Conservation (phyloP, 2,329 filamentous ascomycete species). For the Fusarium sp. region DNA sequence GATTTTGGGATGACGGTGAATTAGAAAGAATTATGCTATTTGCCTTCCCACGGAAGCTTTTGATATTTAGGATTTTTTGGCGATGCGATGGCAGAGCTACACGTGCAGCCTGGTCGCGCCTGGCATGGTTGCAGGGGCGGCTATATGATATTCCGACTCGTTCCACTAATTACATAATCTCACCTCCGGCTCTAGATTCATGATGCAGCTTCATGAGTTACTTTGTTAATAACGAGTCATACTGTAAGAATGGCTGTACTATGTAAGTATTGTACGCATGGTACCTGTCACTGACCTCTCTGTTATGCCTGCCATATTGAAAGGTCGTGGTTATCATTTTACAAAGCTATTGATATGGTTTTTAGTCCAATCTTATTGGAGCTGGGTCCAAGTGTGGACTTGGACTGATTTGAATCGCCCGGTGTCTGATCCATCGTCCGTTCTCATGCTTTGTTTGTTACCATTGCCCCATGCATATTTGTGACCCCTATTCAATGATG, state of each 20-base stretch:
- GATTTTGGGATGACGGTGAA: constrained; percentile 21
- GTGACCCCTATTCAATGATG: neutral
- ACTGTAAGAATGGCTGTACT: neutral
- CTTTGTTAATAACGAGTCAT: neutral
- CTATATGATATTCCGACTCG: constrained; percentile 31
- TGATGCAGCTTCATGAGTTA: neutral
- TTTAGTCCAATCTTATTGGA: neutral
- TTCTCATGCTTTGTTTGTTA: constrained; percentile 28
- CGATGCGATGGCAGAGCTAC: constrained; percentile 42
- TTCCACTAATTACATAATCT: constrained; percentile 10
- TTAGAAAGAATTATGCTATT: constrained; percentile 19
- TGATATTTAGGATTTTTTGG: constrained; percentile 46
- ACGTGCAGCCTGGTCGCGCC: constrained; percentile 50
- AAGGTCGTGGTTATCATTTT: neutral
- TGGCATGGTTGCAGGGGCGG: constrained; percentile 34
- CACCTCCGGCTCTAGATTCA: neutral
- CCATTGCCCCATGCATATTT: neutral
- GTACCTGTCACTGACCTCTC: neutral
- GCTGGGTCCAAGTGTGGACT: constrained; percentile 30
- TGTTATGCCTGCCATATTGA: too few species aligned
- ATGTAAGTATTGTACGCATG: neutral
- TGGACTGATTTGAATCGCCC: constrained; percentile 29
- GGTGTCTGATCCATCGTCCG: constrained; percentile 34
- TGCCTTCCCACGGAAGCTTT: constrained; percentile 28
- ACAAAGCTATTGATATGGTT: neutral